Percentiles rank a stretch among this genome's conserved stretches.
Evolutionary conservation across 164 flowering plant species (phyloP).

Genomic region (Santalum album): DNA sequence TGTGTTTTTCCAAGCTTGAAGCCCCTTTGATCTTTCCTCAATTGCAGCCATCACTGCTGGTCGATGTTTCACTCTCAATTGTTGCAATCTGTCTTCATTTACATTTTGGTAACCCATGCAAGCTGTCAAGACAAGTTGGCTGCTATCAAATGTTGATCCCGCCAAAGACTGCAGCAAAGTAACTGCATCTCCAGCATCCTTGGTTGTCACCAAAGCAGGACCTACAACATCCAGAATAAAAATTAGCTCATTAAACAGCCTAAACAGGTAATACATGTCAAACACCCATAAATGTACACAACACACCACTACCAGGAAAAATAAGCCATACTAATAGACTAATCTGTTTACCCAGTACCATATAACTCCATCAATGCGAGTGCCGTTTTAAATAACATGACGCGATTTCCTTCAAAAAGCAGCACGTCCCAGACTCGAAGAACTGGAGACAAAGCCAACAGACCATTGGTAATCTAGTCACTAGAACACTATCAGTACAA

Average conservation of each 20-base stretch:
- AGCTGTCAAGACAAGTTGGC: conserved; percentile 4
- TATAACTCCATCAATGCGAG: conserved; percentile 7
- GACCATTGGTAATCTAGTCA: no score
- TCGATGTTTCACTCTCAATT: conserved; percentile 3
- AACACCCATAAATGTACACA: no score
- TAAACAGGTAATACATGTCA: no score
- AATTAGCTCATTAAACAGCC: not conserved
- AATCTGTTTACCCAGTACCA: not conserved
- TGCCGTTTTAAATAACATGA: not conserved
- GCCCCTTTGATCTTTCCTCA: not conserved
- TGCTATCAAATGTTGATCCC: conserved; percentile 7
- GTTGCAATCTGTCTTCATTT: not conserved
- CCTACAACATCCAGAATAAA: not conserved
- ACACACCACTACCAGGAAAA: not conserved
- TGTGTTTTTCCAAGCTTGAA: not conserved
- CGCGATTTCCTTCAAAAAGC: conserved; percentile 4
- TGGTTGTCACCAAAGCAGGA: conserved; percentile 5
- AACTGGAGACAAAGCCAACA: conserved; percentile 1
- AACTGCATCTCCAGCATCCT: conserved; percentile 8
- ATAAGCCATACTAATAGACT: not conserved
- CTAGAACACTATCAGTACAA: no score
- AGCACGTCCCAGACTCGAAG: conserved; percentile 8
- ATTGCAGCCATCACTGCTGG: not conserved
- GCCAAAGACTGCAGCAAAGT: conserved; percentile 6
- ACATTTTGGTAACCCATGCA: conserved; percentile 1